Percentiles rank a stretch among this genome's conserved stretches.
Evolutionary conservation across 305 asterid genomes (phyloP).

Genomic region (Fraxinus ornus): DNA sequence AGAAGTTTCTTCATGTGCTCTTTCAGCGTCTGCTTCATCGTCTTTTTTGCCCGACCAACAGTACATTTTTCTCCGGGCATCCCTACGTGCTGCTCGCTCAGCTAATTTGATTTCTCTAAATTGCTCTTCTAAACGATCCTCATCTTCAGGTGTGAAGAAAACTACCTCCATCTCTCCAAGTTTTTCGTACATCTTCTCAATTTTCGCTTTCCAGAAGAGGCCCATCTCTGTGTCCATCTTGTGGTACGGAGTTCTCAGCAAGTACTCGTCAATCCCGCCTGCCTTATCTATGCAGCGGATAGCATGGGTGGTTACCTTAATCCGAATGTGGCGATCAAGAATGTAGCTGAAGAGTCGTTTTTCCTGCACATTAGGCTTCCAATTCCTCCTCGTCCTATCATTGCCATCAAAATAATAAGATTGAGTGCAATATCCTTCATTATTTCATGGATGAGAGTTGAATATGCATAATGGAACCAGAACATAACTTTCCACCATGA

Average conservation of each 20-base stretch:
- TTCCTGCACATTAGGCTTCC: slow-evolving; percentile 94
- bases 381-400: slow-evolving; percentile 70
- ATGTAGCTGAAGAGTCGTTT: slow-evolving; percentile 91
- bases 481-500: no score
- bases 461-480: neutral
- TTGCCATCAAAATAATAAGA: slow-evolving; percentile 21
- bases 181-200: slow-evolving; percentile 82
- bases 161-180: slow-evolving; percentile 87
- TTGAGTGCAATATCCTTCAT: slow-evolving; percentile 13
- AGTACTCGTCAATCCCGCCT: slow-evolving; percentile 91
- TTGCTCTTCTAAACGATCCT: slow-evolving; percentile 58
- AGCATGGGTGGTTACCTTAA: slow-evolving; percentile 90
- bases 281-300: slow-evolving; percentile 97
- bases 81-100: slow-evolving; percentile 59
- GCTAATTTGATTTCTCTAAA: slow-evolving; percentile 57
- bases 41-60: slow-evolving; percentile 55
- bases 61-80: slow-evolving; percentile 61
- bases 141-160: slow-evolving; percentile 79
- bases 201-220: slow-evolving; percentile 82
- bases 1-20: slow-evolving; percentile 12
- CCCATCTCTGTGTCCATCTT: slow-evolving; percentile 97
- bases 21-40: slow-evolving; percentile 34
- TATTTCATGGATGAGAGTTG: neutral
- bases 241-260: slow-evolving; percentile 85
- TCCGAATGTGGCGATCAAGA: slow-evolving; percentile 74